Evolutionary conservation across 768 basidiomycete genomes (phyloP).

Genomic region (Trichaptum fuscoviolaceum): DNA sequence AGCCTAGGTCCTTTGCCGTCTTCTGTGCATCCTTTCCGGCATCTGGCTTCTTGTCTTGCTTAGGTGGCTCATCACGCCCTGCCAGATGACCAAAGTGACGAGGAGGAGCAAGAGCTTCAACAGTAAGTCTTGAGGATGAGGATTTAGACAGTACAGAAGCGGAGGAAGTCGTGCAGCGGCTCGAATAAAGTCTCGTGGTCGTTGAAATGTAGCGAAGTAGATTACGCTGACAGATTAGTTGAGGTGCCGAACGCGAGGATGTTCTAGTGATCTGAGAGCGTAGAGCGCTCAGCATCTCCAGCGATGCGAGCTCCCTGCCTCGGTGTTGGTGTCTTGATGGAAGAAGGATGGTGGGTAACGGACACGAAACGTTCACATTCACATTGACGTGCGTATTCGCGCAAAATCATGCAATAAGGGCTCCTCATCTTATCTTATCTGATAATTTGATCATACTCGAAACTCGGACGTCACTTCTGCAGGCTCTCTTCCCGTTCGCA

Average conservation of each 20-base stretch:
- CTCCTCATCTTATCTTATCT: background rate
- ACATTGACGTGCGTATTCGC: background rate
- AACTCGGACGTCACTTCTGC: too few species aligned
- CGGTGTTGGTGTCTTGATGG: background rate
- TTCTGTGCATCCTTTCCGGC: background rate
- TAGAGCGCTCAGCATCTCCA: background rate
- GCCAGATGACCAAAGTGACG: background rate
- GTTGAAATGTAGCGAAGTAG: background rate
- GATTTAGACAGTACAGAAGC: background rate
- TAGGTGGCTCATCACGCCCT: background rate
- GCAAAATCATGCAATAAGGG: background rate
- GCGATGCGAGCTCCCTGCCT: background rate
- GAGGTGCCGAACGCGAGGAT: background rate
- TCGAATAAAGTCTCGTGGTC: background rate
- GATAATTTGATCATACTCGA: background rate
- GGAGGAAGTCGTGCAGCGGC: background rate
- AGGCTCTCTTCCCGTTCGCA: too few species aligned
- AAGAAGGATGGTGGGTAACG: background rate
- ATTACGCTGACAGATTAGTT: background rate
- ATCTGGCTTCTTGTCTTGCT: background rate
- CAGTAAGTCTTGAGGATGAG: background rate
- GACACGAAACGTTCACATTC: background rate
- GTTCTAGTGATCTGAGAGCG: background rate
- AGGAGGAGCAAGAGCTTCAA: background rate
- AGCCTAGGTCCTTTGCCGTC: conserved; percentile 9